These are phyloP conservation scores for Podospora comata DNA, from an alignment of 495 filamentous ascomycete species.

Conservation along the genomic window DNA sequence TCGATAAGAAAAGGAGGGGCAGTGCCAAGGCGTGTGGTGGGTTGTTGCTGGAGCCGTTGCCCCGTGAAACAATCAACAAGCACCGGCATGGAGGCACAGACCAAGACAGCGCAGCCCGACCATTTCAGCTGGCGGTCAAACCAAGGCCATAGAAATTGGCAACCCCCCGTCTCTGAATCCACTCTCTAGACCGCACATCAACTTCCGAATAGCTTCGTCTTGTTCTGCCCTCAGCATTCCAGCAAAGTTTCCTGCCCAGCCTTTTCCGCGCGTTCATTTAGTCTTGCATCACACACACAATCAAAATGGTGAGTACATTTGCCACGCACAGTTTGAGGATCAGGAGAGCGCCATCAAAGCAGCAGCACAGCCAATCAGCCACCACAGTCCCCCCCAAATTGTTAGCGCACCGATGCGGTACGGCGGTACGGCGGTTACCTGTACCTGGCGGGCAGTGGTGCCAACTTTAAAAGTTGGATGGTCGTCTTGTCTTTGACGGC, in stretches of 20 bases:
- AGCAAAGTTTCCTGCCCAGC: neutral
- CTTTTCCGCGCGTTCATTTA: neutral
- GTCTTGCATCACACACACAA: neutral
- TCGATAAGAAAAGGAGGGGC: neutral
- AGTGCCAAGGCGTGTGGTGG: neutral
- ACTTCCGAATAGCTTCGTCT: conserved; percentile 27
- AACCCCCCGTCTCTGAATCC: conserved; percentile 14
- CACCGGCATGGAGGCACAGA: conserved; percentile 2
- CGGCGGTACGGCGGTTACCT: conserved; percentile 7
- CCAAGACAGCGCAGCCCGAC: neutral
- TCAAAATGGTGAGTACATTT: conserved; percentile 24
- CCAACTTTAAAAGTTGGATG: conserved; percentile 7
- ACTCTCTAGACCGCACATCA: conserved; percentile 26
- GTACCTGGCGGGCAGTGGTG: conserved; percentile 9
- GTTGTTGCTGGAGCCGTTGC: conserved; percentile 14
- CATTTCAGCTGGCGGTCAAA: neutral
- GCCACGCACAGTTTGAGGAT: conserved; percentile 26
- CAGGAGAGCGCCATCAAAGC: conserved; percentile 23
- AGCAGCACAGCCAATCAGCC: conserved; percentile 12
- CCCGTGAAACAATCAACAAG: conserved; percentile 18
- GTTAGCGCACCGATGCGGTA: conserved; percentile 24
- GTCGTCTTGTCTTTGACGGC: neutral
- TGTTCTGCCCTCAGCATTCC: conserved; percentile 1
- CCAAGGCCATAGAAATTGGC: conserved; percentile 1
- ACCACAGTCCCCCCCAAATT: conserved; percentile 22